Conservation (phyloP, 306 rosid species). For the Vigna unguiculata region DNA sequence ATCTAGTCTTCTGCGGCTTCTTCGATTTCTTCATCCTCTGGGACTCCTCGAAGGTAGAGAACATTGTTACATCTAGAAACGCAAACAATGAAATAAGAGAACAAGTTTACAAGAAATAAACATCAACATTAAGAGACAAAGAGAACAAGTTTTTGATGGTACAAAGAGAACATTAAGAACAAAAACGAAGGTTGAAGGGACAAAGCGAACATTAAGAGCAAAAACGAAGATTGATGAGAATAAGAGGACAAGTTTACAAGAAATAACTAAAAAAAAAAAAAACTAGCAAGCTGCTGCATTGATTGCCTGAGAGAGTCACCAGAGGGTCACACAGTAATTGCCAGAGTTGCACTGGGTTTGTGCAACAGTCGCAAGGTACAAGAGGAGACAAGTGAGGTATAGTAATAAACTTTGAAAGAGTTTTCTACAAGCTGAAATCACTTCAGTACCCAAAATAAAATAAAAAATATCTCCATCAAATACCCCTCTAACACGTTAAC, state of each 20-base stretch:
- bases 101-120: no score
- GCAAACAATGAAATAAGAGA: slow-evolving; percentile 20
- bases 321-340: neutral
- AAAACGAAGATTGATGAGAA: neutral
- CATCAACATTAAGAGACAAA: no score
- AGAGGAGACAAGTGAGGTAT: neutral
- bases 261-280: neutral
- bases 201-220: no score
- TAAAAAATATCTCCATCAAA: neutral
- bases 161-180: neutral
- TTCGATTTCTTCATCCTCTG: slow-evolving; percentile 96
- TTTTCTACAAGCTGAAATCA: neutral
- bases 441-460: neutral
- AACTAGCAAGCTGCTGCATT: neutral
- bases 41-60: slow-evolving; percentile 94
- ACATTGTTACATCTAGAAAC: slow-evolving; percentile 88
- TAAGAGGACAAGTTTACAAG: neutral
- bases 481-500: neutral
- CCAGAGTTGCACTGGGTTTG: neutral
- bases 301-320: neutral
- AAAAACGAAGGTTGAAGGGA: neutral
- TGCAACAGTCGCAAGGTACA: neutral
- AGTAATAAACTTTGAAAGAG: neutral
- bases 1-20: slow-evolving; percentile 81
- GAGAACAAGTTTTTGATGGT: neutral